Percentiles rank a stretch among this genome's conserved stretches.
Conservation (phyloP, 805 yeast genomes). For the Blastobotrys robertii region DNA sequence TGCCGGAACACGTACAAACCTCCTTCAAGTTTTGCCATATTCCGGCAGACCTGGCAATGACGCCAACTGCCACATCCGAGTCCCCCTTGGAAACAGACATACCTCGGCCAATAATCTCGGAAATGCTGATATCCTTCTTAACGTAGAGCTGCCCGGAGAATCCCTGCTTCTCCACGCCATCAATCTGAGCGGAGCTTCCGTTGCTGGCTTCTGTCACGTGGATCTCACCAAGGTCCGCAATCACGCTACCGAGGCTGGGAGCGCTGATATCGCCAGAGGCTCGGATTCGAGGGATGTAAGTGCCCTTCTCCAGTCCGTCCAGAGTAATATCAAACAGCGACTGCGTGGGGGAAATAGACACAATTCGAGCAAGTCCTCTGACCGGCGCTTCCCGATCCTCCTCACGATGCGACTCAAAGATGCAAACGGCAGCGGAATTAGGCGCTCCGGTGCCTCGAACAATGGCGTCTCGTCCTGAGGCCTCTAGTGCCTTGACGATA, state of each 20-base stretch:
- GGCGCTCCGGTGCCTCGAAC: constrained; percentile 85
- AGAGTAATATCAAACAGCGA: constrained; percentile 71
- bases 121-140: constrained; percentile 36
- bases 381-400: constrained; percentile 47
- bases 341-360: constrained; percentile 43
- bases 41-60: constrained; percentile 93
- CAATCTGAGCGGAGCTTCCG: constrained; percentile 1
- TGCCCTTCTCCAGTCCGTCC: constrained; percentile 53
- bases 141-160: constrained; percentile 34
- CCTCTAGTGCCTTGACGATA: constrained; percentile 58
- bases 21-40: constrained; percentile 92
- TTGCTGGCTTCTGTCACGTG: constrained; percentile 10
- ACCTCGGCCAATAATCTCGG: constrained; percentile 61
- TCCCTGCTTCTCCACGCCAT: constrained; percentile 9
- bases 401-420: constrained; percentile 60
- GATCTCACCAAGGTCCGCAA: constrained; percentile 29
- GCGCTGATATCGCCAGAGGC: constrained; percentile 64
- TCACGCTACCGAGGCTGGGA: constrained; percentile 25
- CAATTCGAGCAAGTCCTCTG: constrained; percentile 80
- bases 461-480: constrained; percentile 79
- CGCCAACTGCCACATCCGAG: constrained; percentile 50
- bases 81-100: constrained; percentile 27
- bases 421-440: constrained; percentile 85
- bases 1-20: constrained; percentile 91
- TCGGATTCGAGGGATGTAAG: constrained; percentile 61